Evolutionary conservation across 169 alveolate genomes (phyloP).

Genomic region (Eimeria acervulina): DNA sequence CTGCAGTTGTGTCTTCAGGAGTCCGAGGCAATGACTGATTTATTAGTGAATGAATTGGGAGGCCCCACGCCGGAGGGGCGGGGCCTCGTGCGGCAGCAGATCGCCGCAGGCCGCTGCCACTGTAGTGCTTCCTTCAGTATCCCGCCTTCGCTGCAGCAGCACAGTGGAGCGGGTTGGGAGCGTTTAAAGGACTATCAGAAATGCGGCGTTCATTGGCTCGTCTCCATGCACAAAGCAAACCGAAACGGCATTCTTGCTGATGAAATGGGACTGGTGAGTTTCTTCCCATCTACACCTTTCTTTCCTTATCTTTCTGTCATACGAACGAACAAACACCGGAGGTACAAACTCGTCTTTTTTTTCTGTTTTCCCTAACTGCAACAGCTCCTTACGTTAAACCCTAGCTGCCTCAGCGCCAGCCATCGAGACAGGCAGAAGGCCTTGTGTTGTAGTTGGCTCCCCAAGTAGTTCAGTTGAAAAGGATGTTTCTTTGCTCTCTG

Average conservation of each 20-base stretch:
- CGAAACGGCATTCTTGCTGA: conserved; percentile 92
- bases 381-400: no score
- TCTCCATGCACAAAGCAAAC: conserved; percentile 89
- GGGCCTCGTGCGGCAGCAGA: conserved; percentile 24
- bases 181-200: conserved; percentile 90
- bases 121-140: conserved; percentile 32
- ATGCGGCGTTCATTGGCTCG: conserved; percentile 91
- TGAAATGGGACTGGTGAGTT: conserved; percentile 90
- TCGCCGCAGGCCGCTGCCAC: conserved; percentile 81
- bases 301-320: no score
- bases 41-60: conserved; percentile 78
- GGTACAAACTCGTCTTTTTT: no score
- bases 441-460: no score
- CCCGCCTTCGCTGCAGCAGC: conserved; percentile 42
- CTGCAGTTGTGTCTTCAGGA: conserved; percentile 72
- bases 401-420: no score
- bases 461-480: no score
- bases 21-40: conserved; percentile 66
- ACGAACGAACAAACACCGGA: no score
- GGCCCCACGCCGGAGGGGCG: conserved; percentile 38
- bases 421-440: no score
- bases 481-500: no score
- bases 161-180: conserved; percentile 18
- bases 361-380: no score
- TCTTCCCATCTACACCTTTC: no score